phyloP scores from a whole-genome alignment of 306 rosid genomes.

The Clitoria ternatea region DNA sequence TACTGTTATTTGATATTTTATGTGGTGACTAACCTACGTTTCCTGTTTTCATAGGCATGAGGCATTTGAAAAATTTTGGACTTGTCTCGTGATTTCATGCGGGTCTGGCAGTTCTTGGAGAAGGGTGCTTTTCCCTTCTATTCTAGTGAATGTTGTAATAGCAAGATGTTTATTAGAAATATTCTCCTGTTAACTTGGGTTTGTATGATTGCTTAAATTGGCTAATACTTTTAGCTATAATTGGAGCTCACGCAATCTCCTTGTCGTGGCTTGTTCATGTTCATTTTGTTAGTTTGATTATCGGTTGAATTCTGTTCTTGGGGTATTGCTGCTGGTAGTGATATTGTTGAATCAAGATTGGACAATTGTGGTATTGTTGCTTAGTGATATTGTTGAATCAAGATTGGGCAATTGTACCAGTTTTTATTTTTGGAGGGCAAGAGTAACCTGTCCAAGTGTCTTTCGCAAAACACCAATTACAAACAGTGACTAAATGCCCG shows the following conservation, averaged over 20 bases:
- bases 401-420: background rate
- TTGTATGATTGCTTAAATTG: constrained; percentile 47
- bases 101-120: constrained; percentile 35
- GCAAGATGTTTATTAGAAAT: constrained; percentile 43
- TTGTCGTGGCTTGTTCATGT: constrained; percentile 20
- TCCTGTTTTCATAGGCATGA: constrained; percentile 48
- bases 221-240: constrained; percentile 59
- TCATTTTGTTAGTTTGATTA: constrained; percentile 22
- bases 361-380: background rate
- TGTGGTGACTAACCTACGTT: constrained; percentile 9
- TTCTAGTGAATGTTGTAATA: constrained; percentile 50
- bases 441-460: background rate
- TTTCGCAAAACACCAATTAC: background rate
- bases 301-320: constrained; percentile 1
- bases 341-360: background rate
- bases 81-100: constrained; percentile 26
- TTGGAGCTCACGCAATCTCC: constrained; percentile 21
- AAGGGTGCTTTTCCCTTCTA: constrained; percentile 32
- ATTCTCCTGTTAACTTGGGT: constrained; percentile 32
- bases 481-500: background rate
- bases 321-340: background rate
- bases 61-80: constrained; percentile 27
- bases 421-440: background rate
- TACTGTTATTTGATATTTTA: background rate
- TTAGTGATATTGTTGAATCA: background rate